phyloP scores from a whole-genome alignment of 345 rosid genomes.

The Eucalyptus virginea region DNA sequence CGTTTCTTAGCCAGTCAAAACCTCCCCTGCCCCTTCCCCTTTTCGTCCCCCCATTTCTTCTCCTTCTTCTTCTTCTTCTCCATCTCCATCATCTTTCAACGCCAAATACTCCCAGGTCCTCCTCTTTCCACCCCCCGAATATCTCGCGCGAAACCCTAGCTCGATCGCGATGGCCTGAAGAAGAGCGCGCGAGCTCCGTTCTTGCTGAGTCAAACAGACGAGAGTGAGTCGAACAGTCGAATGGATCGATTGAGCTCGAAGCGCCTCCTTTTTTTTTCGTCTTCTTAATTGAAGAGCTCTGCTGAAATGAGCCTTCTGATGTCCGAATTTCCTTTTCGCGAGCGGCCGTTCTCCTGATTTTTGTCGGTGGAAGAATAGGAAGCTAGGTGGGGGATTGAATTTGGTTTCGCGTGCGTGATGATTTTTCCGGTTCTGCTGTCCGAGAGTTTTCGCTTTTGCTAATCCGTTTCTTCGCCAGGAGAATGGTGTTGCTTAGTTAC shows the following conservation, averaged over 20 bases:
- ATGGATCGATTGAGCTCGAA: not conserved
- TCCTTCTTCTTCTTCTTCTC: not conserved
- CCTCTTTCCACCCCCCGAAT: rapidly evolving
- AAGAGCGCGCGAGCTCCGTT: not conserved
- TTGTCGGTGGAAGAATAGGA: not conserved
- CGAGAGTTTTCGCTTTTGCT: not conserved
- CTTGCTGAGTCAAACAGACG: not conserved
- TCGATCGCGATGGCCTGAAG: not conserved
- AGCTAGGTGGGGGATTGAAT: not conserved
- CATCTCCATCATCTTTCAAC: not conserved
- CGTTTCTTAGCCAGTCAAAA: conserved; percentile 13
- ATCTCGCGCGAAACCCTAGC: not conserved
- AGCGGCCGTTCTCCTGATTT: not conserved
- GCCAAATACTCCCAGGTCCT: not conserved
- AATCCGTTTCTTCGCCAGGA: not conserved
- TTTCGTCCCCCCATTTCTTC: no score
- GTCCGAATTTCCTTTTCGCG: not conserved
- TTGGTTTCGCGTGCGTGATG: not conserved
- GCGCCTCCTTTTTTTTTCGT: not conserved
- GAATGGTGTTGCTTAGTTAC: not conserved
- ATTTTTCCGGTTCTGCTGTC: not conserved
- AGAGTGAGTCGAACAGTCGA: not conserved
- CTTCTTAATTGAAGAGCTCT: not conserved
- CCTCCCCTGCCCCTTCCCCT: not conserved
- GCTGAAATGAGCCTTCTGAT: not conserved